Evolutionary conservation across 371 early-diverging fungal species (phyloP).

Genomic region (Syncephalis fuscata): DNA sequence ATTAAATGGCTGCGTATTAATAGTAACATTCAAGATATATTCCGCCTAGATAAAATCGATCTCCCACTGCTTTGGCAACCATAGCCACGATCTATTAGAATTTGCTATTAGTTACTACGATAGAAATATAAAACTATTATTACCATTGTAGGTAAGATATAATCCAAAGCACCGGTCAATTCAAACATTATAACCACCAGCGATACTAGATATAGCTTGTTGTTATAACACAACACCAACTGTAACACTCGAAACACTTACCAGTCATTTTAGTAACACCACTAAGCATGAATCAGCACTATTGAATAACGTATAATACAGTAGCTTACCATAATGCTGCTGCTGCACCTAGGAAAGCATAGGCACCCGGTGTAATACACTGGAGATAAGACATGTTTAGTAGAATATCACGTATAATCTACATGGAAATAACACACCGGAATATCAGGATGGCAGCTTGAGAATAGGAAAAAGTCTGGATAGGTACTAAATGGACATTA

Average conservation of each 20-base stretch:
- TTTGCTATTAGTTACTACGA: background rate
- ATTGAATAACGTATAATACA: background rate
- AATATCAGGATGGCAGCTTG: conserved; percentile 58
- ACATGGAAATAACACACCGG: conserved; percentile 22
- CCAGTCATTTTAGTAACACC: conserved; percentile 52
- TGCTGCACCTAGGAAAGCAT: conserved; percentile 92
- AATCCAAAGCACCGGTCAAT: conserved; percentile 81
- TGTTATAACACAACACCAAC: background rate
- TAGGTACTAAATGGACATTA: conserved; percentile 20
- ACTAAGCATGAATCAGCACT: conserved; percentile 10
- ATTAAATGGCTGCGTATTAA: background rate
- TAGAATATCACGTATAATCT: background rate
- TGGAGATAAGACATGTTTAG: conserved; percentile 4
- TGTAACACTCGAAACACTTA: conserved; percentile 4
- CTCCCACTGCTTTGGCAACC: conserved; percentile 77
- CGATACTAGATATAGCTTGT: conserved; percentile 24
- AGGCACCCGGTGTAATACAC: conserved; percentile 89
- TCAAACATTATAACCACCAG: conserved; percentile 95
- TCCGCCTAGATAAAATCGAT: conserved; percentile 62
- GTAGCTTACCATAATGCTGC: conserved; percentile 59
- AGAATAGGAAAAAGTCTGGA: conserved; percentile 52
- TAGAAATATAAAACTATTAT: background rate
- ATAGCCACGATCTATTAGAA: conserved; percentile 56
- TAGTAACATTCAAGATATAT: conserved; percentile 21
- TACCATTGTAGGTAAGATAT: conserved; percentile 86